Base-by-base conservation (phyloP, 1,284 basidiomycete genomes). In the Ustilago hordei region DNA sequence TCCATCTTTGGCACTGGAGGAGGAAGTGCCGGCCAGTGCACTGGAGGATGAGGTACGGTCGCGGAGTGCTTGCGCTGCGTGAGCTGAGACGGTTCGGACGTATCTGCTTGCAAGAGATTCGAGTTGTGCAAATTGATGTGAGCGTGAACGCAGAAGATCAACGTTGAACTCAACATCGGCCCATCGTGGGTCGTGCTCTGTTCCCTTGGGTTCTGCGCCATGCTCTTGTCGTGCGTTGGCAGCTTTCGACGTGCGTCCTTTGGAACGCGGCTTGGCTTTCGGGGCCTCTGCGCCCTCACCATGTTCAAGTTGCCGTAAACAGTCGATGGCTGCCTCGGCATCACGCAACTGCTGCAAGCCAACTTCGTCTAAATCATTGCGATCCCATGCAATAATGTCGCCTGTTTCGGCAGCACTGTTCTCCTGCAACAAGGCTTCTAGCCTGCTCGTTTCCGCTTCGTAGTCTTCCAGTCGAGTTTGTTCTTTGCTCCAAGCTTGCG, bases 101-200 rank as follows among this genome's bases (percentile, higher is more conserved):
- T 80, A 80, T 19, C 64, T 53, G 43, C 62, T 59, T 4, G 78
- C 72, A 31, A 80, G 68, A 34, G 66, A 65, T 36, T 77, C 67
- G 63, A 80, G 75, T 56, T 74, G 78, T 19, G 75, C 70, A 45
- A 77, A 74, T 52, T 71, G 74, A 38, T 80, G 78, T 38, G 78
- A 77, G 3, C 55, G 68, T 4, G 64, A 66, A 9, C 75, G 75
- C 17, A 80, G 48, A 35, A 80, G 64, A 36, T 80, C 78, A 28
- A 75, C 67, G n/a, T 66, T 67, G 65, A 76, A 75, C 28, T 81
- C 82, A 48, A 84, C 55, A 12, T 78, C 67, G 23, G 12, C 36
- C 75, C 81, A 72, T 17, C 79, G 69, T 3, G 74, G 48, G 45
- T 84, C 82, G 13, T 68, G 69, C 53, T 84, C 79, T 15, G 77